These are phyloP conservation scores for Kuraishia capsulata DNA, from an alignment of 805 yeast species.

Conservation along the genomic window DNA sequence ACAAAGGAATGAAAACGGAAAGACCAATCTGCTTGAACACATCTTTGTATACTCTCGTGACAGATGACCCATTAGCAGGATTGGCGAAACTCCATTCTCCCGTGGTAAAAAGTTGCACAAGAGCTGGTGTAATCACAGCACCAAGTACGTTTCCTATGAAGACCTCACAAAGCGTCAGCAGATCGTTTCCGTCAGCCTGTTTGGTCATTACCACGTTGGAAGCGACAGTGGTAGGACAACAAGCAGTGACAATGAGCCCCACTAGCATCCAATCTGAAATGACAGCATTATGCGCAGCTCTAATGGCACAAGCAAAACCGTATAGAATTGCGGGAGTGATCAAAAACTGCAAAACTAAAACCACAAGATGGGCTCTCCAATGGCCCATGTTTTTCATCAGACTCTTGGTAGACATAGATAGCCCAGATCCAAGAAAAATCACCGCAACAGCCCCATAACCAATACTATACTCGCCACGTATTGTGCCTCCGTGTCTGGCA, in stretches of 20 bases:
- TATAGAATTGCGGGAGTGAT: constrained; percentile 58
- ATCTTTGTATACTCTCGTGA: constrained; percentile 51
- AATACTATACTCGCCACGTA: constrained; percentile 66
- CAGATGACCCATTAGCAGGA: constrained; percentile 53
- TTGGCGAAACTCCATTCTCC: constrained; percentile 70
- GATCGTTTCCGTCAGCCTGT: constrained; percentile 75
- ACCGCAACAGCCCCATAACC: constrained; percentile 86
- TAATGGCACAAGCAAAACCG: constrained; percentile 65
- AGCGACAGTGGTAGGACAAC: constrained; percentile 88
- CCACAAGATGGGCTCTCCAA: constrained; percentile 79
- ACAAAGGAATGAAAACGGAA: constrained; percentile 74
- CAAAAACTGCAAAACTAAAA: constrained; percentile 58
- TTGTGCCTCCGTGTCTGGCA: constrained; percentile 75
- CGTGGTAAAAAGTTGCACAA: constrained; percentile 55
- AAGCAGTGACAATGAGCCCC: constrained; percentile 74
- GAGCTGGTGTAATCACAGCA: constrained; percentile 81
- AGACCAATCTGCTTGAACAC: constrained; percentile 88
- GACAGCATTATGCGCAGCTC: constrained; percentile 40
- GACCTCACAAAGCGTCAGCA: constrained; percentile 75
- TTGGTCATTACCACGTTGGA: constrained; percentile 91
- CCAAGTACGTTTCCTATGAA: constrained; percentile 80
- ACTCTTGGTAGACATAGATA: constrained; percentile 61
- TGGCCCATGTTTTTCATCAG: constrained; percentile 55
- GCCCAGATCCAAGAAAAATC: constrained; percentile 69
- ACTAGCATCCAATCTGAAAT: constrained; percentile 73